These are phyloP conservation scores for Huntiella decipiens DNA, from an alignment of 2,329 filamentous ascomycete genomes.

Conservation along the genomic window DNA sequence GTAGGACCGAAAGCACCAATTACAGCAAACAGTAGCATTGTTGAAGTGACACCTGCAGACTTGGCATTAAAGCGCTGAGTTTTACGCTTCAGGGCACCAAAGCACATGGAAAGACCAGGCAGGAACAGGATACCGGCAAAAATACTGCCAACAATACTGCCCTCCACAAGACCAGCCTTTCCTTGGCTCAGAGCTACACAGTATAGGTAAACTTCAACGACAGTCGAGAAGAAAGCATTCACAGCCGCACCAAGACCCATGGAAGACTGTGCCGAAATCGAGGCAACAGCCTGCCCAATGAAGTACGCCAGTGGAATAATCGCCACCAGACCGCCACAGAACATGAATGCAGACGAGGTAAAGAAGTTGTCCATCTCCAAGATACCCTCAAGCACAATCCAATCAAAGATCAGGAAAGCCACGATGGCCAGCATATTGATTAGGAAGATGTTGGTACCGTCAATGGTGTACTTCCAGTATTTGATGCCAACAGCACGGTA, in stretches of 20 bases:
- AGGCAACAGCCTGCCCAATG: constrained; percentile 93
- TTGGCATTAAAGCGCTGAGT: constrained; percentile 96
- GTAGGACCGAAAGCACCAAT: constrained; percentile 92
- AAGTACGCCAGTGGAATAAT: constrained; percentile 97
- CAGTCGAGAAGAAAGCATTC: constrained; percentile 94
- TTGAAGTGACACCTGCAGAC: constrained; percentile 90
- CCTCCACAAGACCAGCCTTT: constrained; percentile 83
- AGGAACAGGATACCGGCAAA: constrained; percentile 92
- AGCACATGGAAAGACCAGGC: constrained; percentile 94
- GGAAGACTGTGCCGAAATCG: constrained; percentile 93
- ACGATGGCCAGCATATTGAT: constrained; percentile 93
- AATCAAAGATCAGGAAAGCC: constrained; percentile 88
- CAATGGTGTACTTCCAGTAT: constrained; percentile 99
- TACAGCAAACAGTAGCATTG: constrained; percentile 90
- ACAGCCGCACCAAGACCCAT: constrained; percentile 95
- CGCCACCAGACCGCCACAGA: constrained; percentile 65
- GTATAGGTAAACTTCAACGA: constrained; percentile 95
- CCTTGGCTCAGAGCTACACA: constrained; percentile 84
- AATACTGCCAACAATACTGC: constrained; percentile 92
- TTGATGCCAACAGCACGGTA: constrained; percentile 86
- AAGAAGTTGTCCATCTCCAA: constrained; percentile 53
- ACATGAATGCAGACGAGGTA: constrained; percentile 72
- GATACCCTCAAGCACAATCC: constrained; percentile 52
- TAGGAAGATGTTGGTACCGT: constrained; percentile 96
- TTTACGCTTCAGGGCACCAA: constrained; percentile 91